Conservation (phyloP, 1,284 basidiomycete genomes). For the Trichosporon ovoides region DNA sequence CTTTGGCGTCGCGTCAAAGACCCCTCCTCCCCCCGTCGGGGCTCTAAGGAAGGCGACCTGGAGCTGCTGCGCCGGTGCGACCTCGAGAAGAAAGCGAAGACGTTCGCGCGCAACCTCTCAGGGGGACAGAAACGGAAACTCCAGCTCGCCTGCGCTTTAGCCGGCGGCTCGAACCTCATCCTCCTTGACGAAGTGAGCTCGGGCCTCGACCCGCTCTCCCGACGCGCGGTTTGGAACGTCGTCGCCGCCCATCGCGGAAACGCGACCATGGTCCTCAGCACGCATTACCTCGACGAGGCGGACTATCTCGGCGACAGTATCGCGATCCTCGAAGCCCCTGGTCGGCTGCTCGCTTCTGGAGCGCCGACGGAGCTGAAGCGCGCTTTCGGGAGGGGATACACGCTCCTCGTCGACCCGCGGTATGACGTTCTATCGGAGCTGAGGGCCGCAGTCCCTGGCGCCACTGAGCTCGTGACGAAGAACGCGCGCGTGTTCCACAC, state of each 20-base stretch:
- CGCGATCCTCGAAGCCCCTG: constrained; percentile 67
- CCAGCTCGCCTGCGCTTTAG: constrained; percentile 68
- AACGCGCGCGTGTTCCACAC: constrained; percentile 26
- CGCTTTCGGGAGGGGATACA: constrained; percentile 66
- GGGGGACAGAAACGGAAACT: constrained; percentile 78
- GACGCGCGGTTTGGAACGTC: constrained; percentile 69
- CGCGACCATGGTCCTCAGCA: constrained; percentile 63
- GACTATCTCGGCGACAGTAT: constrained; percentile 71
- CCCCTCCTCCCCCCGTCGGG: constrained; percentile 52
- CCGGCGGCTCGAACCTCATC: constrained; percentile 62
- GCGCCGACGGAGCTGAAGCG: constrained; percentile 68
- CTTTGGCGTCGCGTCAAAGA: constrained; percentile 68
- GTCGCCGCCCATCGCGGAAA: constrained; percentile 62
- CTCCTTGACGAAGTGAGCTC: constrained; percentile 69
- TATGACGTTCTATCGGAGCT: neutral
- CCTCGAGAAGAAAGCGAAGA: constrained; percentile 60
- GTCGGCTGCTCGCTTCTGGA: constrained; percentile 65
- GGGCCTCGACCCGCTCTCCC: constrained; percentile 71
- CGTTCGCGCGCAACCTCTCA: constrained; percentile 61
- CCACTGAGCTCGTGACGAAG: constrained; percentile 6
- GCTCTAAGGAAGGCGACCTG: constrained; percentile 53
- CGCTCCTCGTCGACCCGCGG: constrained; percentile 53
- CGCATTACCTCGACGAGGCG: constrained; percentile 71
- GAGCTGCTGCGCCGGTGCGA: constrained; percentile 66
- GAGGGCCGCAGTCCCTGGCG: neutral